Conservation (phyloP, 768 basidiomycete genomes). For the Termitomyces eurrhizus region DNA sequence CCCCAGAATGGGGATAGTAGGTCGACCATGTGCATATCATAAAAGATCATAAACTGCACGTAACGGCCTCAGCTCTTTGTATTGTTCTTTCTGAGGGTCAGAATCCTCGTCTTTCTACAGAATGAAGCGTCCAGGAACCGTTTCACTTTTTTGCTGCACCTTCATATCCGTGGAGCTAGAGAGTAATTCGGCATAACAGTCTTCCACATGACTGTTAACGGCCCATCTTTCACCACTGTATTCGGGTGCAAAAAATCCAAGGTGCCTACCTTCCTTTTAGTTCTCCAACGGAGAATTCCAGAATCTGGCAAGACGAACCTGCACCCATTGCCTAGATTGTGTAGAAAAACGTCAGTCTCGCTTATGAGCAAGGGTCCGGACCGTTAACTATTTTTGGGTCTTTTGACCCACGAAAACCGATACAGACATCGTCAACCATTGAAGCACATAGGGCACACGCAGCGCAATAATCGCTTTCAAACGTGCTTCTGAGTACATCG, state of each 20-base stretch:
- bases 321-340: slow-evolving; percentile 1
- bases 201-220: slow-evolving; percentile 1
- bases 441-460: not conserved
- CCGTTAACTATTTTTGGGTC: not conserved
- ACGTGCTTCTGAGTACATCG: not conserved
- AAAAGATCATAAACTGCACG: not conserved
- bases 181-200: not conserved
- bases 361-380: slow-evolving; percentile 1
- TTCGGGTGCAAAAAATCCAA: slow-evolving; percentile 2
- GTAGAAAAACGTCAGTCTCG: not conserved
- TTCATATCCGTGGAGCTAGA: slow-evolving; percentile 1
- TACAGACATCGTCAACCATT: not conserved
- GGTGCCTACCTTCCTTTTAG: not conserved
- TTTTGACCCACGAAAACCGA: not conserved
- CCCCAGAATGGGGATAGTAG: not conserved
- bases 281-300: slow-evolving; percentile 1
- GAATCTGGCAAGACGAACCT: slow-evolving; percentile 1
- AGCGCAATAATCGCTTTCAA: not conserved
- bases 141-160: not conserved
- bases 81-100: not conserved
- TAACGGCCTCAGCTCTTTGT: not conserved
- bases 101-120: not conserved
- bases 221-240: slow-evolving; percentile 3
- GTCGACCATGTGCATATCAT: not conserved
- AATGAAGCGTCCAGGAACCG: not conserved